Evolutionary conservation across 352 stramenopile genomes (phyloP).

Genomic region (Halophytophthora batemanensis): DNA sequence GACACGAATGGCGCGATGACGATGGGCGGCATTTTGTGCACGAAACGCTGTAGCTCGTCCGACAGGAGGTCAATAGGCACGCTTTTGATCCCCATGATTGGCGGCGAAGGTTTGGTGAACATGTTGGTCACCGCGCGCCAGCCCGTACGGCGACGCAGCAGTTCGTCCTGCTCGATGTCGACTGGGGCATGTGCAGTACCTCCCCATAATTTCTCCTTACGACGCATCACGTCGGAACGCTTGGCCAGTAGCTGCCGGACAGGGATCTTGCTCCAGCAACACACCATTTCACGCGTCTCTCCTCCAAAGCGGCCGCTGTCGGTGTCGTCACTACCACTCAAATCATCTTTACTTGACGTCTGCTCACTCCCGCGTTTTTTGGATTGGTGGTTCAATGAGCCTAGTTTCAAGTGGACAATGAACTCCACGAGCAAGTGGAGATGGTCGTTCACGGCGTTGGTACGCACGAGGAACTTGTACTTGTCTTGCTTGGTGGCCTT

Average conservation of each 20-base stretch:
- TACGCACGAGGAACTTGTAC: slow-evolving; percentile 83
- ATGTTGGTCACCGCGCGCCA: slow-evolving; percentile 73
- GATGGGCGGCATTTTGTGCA: slow-evolving; percentile 62
- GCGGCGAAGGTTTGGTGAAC: slow-evolving; percentile 51
- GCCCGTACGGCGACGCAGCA: slow-evolving; percentile 57
- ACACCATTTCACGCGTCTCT: slow-evolving; percentile 60
- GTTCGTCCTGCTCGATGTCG: slow-evolving; percentile 73
- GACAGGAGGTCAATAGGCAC: slow-evolving; percentile 41
- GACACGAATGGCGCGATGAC: slow-evolving; percentile 64
- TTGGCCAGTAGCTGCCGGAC: slow-evolving; percentile 48
- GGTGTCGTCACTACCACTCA: slow-evolving; percentile 13
- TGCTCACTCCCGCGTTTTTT: slow-evolving; percentile 15
- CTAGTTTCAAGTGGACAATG: slow-evolving; percentile 56
- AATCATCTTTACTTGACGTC: slow-evolving; percentile 6
- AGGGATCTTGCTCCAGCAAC: slow-evolving; percentile 79
- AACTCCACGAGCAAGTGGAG: slow-evolving; percentile 74
- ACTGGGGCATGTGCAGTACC: slow-evolving; percentile 59
- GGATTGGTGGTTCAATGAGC: slow-evolving; percentile 17
- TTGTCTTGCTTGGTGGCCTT: slow-evolving; percentile 72
- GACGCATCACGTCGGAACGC: slow-evolving; percentile 41
- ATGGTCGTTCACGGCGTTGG: slow-evolving; percentile 63
- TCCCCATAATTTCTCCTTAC: slow-evolving; percentile 59
- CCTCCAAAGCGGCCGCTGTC: neutral
- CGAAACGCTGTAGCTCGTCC: slow-evolving; percentile 46
- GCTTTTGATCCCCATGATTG: slow-evolving; percentile 68